A percentile compares a stretch with the other conserved stretches of the same genome.
phyloP scores from a whole-genome alignment of 192 early-diverging fungal species.

The Linnemannia hyalina region DNA sequence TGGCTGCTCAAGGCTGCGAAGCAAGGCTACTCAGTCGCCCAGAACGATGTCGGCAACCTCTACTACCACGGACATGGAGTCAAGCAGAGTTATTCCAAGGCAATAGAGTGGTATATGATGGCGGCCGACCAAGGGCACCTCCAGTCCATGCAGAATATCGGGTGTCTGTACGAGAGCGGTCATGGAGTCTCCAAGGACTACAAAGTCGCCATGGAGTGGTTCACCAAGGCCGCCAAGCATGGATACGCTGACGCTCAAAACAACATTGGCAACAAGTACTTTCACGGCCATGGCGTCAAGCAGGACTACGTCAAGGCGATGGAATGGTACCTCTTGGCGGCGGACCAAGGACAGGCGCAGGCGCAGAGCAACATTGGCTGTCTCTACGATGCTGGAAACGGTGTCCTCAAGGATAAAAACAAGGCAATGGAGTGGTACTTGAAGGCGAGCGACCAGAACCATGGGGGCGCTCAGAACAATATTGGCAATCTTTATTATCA shows the following conservation, averaged over 20 bases:
- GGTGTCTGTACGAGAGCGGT: constrained; percentile 66
- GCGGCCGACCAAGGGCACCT: constrained; percentile 60
- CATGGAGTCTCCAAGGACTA: constrained; percentile 56
- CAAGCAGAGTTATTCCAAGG: constrained; percentile 40
- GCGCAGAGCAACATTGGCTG: constrained; percentile 60
- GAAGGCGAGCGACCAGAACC: constrained; percentile 48
- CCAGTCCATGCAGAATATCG: constrained; percentile 49
- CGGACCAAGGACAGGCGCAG: constrained; percentile 60
- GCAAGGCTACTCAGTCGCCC: constrained; percentile 77
- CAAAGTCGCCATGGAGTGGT: constrained; percentile 65
- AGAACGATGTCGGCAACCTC: constrained; percentile 81
- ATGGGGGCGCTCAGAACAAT: constrained; percentile 1
- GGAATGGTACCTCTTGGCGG: constrained; percentile 64
- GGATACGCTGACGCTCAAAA: constrained; percentile 81
- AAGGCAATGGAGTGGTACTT: constrained; percentile 59
- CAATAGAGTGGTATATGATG: constrained; percentile 63
- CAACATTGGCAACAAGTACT: constrained; percentile 78
- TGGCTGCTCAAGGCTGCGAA: constrained; percentile 72
- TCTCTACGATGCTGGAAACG: constrained; percentile 55
- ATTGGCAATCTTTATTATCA: background rate
- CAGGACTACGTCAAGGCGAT: constrained; percentile 62
- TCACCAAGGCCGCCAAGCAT: constrained; percentile 62
- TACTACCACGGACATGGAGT: constrained; percentile 78
- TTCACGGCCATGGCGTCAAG: constrained; percentile 67
- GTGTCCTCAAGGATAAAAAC: constrained; percentile 54